Evolutionary conservation across 2,329 filamentous ascomycete species (phyloP).

Genomic region (Orbilia oligospora): DNA sequence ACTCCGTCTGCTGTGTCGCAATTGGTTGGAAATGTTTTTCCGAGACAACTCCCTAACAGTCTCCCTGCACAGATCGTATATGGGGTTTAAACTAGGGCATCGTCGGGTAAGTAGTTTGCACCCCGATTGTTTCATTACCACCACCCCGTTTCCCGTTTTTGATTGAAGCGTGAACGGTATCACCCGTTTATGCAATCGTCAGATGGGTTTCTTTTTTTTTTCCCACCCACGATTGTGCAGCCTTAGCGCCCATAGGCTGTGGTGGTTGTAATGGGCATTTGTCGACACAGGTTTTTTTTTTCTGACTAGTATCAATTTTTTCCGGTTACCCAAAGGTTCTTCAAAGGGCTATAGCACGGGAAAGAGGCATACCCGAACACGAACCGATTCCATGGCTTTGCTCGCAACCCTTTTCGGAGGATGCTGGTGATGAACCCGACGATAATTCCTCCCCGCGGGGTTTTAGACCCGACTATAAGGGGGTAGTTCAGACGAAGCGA

Average conservation of each 20-base stretch:
- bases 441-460: constrained; percentile 70
- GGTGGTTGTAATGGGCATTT: constrained; percentile 9
- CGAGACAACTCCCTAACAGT: constrained; percentile 43
- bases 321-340: constrained; percentile 74
- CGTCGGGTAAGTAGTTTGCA: constrained; percentile 76
- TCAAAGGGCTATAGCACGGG: constrained; percentile 85
- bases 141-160: constrained; percentile 45
- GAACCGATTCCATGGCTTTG: constrained; percentile 65
- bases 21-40: constrained; percentile 25
- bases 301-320: constrained; percentile 33
- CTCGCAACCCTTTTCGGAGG: constrained; percentile 65
- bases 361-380: constrained; percentile 75
- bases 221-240: not conserved
- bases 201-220: not conserved
- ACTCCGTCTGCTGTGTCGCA: constrained; percentile 15
- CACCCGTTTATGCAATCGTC: constrained; percentile 27
- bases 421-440: constrained; percentile 73
- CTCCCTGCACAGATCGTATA: constrained; percentile 67
- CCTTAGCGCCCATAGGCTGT: not conserved
- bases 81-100: constrained; percentile 85
- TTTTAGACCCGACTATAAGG: constrained; percentile 69
- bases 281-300: not conserved
- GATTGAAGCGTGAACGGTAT: constrained; percentile 41
- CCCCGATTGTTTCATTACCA: constrained; percentile 28
- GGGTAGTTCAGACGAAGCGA: constrained; percentile 73